phyloP scores from a whole-genome alignment of 202 grass and related monocot species.

The Carex sylvatica region DNA sequence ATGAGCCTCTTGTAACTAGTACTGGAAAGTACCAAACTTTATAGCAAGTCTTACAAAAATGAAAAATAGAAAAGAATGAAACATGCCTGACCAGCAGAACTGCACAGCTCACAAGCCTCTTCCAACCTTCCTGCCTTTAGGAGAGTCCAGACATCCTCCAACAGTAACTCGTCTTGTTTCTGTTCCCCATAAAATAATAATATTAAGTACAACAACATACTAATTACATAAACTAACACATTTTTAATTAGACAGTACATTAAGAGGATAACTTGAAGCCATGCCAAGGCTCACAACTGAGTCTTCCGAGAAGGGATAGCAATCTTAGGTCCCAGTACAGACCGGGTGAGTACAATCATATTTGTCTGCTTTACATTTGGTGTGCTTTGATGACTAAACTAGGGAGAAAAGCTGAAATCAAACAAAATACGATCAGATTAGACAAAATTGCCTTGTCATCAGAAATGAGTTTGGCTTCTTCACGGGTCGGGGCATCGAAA shows the following conservation, averaged over 20 bases:
- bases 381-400: not conserved
- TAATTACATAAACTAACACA: not conserved
- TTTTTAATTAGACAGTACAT: not conserved
- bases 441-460: constrained; percentile 76
- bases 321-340: not conserved
- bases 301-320: not conserved
- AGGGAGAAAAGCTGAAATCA: not conserved
- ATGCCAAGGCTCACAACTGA: not conserved
- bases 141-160: constrained; percentile 95
- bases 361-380: not conserved
- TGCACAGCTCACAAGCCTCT: constrained; percentile 86
- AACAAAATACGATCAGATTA: not conserved
- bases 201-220: not conserved
- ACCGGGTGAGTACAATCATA: not conserved
- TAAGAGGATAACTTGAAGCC: not conserved
- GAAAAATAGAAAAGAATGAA: not conserved
- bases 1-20: not conserved
- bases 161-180: constrained; percentile 93
- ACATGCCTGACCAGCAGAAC: constrained; percentile 83
- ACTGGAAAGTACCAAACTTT: not conserved
- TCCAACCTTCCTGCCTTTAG: constrained; percentile 89
- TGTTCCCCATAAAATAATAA: constrained; percentile 41
- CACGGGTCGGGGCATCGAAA: constrained; percentile 96
- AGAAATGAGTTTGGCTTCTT: constrained; percentile 69
- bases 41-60: not conserved